Percentiles rank a stretch among this genome's conserved stretches.
phyloP scores from a whole-genome alignment of 2,329 filamentous ascomycete species.

The Alternaria conjuncta region DNA sequence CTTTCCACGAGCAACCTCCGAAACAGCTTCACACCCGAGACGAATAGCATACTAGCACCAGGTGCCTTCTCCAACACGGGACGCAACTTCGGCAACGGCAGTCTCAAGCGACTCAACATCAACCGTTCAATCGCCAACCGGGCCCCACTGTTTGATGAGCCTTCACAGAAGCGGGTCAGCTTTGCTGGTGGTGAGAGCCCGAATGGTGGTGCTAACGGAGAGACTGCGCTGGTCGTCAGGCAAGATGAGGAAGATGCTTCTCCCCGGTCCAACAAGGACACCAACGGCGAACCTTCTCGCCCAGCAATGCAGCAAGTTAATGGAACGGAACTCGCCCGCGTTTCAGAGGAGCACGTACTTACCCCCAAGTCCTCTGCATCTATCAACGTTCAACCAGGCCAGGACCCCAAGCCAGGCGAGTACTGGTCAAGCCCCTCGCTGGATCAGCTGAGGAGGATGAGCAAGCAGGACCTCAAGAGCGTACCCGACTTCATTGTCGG shows the following conservation, averaged over 20 bases:
- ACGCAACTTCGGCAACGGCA: conserved; percentile 51
- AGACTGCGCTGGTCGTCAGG: conserved; percentile 58
- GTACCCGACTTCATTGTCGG: conserved; percentile 81
- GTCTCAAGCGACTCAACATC: conserved; percentile 90
- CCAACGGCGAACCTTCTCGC: conserved; percentile 47
- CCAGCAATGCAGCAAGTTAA: conserved; percentile 75
- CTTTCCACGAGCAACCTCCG: conserved; percentile 87
- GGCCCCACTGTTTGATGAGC: conserved; percentile 64
- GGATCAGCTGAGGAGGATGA: conserved; percentile 79
- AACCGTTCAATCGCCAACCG: conserved; percentile 77
- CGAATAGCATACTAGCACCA: conserved; percentile 84
- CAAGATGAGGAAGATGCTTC: conserved; percentile 59
- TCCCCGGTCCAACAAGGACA: conserved; percentile 59
- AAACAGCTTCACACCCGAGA: conserved; percentile 79
- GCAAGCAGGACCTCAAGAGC: conserved; percentile 76
- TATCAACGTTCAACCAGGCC: conserved; percentile 33
- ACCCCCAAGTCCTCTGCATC: conserved; percentile 44
- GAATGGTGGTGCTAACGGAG: conserved; percentile 51
- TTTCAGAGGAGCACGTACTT: conserved; percentile 71
- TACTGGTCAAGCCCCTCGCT: conserved; percentile 87
- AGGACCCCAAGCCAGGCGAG: conserved; percentile 68
- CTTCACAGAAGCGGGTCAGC: conserved; percentile 76
- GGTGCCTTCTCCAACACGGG: conserved; percentile 78
- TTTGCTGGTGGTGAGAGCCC: conserved; percentile 70
- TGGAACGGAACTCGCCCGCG: conserved; percentile 78